These are phyloP conservation scores for Cytospora schulzeri DNA, from an alignment of 2,329 filamentous ascomycete species.

Conservation along the genomic window DNA sequence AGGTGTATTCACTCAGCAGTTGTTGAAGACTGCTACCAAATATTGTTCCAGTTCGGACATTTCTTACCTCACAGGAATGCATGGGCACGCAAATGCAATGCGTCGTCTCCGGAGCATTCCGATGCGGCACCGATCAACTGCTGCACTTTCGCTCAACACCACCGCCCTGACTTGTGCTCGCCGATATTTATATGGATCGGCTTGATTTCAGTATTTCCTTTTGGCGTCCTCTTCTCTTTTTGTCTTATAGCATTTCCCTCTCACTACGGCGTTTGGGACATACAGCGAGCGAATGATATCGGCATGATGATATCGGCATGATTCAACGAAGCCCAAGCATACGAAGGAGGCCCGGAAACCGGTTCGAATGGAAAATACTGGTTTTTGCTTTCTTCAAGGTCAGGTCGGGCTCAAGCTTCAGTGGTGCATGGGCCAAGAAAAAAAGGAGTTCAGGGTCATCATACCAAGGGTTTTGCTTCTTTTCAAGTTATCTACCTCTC, in stretches of 20 bases:
- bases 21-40: constrained; percentile 2
- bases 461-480: constrained; percentile 19
- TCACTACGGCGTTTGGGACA: constrained; percentile 20
- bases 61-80: neutral
- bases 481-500: constrained; percentile 10
- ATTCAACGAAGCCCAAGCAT: constrained; percentile 28
- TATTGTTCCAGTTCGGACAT: neutral
- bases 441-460: constrained; percentile 24
- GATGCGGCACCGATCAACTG: neutral
- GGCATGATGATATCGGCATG: constrained; percentile 19
- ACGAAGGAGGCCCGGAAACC: constrained; percentile 25
- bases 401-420: constrained; percentile 2
- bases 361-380: constrained; percentile 20
- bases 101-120: neutral
- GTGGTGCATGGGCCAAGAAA: constrained; percentile 12
- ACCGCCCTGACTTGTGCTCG: neutral
- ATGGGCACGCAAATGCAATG: neutral
- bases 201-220: constrained; percentile 1
- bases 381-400: neutral
- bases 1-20: neutral
- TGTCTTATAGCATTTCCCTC: constrained; percentile 8
- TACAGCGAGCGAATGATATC: constrained; percentile 22
- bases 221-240: constrained; percentile 11
- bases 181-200: neutral
- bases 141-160: neutral